Conservation (phyloP, 139 green algal genomes). For the Tetratostichococcus sp. region DNA sequence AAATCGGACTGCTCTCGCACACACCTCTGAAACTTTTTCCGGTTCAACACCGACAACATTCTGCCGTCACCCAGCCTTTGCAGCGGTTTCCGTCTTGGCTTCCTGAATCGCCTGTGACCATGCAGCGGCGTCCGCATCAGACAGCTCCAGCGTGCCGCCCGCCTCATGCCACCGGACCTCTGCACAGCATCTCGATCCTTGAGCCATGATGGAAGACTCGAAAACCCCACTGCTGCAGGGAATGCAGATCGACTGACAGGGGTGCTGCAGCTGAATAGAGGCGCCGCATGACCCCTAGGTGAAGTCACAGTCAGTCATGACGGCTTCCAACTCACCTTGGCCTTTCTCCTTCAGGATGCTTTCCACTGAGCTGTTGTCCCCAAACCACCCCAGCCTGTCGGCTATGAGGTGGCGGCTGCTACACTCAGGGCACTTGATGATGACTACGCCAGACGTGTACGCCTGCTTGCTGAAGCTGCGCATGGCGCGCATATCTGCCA, state of each 20-base stretch:
- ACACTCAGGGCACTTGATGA: conserved; percentile 57
- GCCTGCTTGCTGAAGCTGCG: conserved; percentile 50
- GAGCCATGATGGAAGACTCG: too few species aligned
- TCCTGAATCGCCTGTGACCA: not conserved
- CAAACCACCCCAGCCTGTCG: conserved; percentile 61
- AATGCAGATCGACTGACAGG: too few species aligned
- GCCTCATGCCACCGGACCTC: not conserved
- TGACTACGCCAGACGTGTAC: conserved; percentile 58
- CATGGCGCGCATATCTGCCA: conserved; percentile 40
- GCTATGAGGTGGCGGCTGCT: conserved; percentile 60
- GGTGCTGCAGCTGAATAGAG: not conserved
- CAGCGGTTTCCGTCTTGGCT: not conserved
- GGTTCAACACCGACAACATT: not conserved
- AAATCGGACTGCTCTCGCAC: not conserved
- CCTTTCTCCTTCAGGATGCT: conserved; percentile 19
- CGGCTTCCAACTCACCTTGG: conserved; percentile 4
- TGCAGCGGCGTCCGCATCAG: not conserved
- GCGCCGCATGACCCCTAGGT: too few species aligned
- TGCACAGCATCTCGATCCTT: too few species aligned
- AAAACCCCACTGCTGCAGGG: not conserved
- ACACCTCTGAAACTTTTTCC: not conserved
- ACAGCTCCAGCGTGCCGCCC: not conserved
- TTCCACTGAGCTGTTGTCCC: conserved; percentile 21
- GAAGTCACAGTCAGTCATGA: too few species aligned
- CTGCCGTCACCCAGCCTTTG: not conserved